Conservation (phyloP, 1,284 basidiomycete species). For the Xanthoconium separans region DNA sequence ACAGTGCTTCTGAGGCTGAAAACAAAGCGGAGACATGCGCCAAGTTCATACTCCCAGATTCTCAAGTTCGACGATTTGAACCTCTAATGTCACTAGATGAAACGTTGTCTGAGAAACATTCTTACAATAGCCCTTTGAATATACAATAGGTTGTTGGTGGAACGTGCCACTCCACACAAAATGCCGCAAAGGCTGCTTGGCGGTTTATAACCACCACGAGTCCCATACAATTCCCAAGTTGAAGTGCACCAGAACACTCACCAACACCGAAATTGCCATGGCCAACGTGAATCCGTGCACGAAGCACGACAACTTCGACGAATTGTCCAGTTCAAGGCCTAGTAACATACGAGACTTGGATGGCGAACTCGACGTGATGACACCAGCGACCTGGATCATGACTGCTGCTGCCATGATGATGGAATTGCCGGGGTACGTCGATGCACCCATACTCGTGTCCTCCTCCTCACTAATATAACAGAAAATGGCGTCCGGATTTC, state of each 20-base stretch:
- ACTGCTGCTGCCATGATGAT: neutral
- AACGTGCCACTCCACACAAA: neutral
- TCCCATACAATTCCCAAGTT: neutral
- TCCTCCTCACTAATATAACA: neutral
- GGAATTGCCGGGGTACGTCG: neutral
- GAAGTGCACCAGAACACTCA: too few relatives aligned
- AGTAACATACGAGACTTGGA: neutral
- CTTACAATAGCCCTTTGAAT: neutral
- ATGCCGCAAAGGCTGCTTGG: neutral
- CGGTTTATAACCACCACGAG: conserved; percentile 2
- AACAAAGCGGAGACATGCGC: neutral
- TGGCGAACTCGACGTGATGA: neutral
- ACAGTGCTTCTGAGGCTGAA: too few relatives aligned
- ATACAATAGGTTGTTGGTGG: neutral
- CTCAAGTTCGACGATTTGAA: neutral
- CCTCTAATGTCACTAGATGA: neutral
- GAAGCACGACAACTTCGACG: neutral
- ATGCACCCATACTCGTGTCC: neutral
- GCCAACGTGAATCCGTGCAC: neutral
- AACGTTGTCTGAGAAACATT: neutral
- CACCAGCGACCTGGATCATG: neutral
- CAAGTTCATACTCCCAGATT: neutral
- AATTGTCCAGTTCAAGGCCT: neutral
- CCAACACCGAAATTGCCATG: neutral
- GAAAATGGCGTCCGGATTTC: neutral